Conservation (phyloP, 805 yeast genomes). For the Candida wancherniae region DNA sequence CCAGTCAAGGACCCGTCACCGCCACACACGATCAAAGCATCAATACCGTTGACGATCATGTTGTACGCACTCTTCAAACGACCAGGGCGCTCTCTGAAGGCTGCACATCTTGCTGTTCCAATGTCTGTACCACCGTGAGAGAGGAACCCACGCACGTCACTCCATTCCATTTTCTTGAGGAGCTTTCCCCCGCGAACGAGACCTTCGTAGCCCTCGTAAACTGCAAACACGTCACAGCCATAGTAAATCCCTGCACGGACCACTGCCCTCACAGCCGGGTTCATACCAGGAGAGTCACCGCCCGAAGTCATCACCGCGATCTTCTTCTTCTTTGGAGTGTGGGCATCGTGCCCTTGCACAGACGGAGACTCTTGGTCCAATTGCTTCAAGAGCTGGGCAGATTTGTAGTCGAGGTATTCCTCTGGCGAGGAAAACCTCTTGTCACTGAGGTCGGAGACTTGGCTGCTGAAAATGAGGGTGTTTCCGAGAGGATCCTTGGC, state of each 20-base stretch:
- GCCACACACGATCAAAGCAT: constrained; percentile 93
- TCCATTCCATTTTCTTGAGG: constrained; percentile 81
- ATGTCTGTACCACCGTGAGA: constrained; percentile 92
- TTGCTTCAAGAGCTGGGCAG: constrained; percentile 20
- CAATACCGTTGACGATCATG: constrained; percentile 82
- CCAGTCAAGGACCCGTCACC: constrained; percentile 99
- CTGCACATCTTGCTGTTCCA: constrained; percentile 92
- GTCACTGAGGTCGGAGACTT: constrained; percentile 19
- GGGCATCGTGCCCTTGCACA: not conserved
- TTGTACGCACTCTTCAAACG: constrained; percentile 79
- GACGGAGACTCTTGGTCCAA: constrained; percentile 4
- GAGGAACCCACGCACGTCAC: constrained; percentile 91
- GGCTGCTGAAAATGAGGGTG: constrained; percentile 23
- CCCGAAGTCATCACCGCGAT: constrained; percentile 98
- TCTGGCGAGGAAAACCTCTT: constrained; percentile 20
- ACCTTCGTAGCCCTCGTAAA: constrained; percentile 94
- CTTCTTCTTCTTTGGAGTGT: constrained; percentile 19
- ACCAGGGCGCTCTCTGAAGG: constrained; percentile 81
- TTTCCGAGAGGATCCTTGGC: constrained; percentile 35
- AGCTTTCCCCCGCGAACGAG: constrained; percentile 78
- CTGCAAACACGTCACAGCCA: constrained; percentile 87
- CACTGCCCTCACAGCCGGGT: constrained; percentile 91
- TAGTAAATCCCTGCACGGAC: constrained; percentile 85
- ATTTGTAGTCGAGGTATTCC: constrained; percentile 24
- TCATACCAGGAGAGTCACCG: constrained; percentile 99